Base-by-base conservation (phyloP, 2,329 filamentous ascomycete species). In the Trichoderma oligosporum region DNA sequence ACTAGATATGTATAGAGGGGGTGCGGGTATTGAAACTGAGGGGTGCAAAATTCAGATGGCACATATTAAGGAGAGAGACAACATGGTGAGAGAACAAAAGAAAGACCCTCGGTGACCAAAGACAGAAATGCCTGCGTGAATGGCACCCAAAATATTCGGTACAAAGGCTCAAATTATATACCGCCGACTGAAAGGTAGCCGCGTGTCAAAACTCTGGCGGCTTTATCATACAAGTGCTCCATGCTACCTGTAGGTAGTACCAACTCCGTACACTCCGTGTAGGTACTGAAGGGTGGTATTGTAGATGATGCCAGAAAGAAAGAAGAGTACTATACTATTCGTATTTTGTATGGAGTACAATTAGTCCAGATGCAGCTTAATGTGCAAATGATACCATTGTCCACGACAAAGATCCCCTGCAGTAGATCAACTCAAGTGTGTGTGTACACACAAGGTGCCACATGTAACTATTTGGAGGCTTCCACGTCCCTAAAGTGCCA, bases 381-480 rank as follows among this genome's bases (percentile, higher is more conserved):
- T 42, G 49, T 16, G 38, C 29, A 42, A n/a, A 53, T 46, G 52
- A 46, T 46, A 18, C 41, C 52, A 46, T 55, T 24, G 29, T 42
- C 36, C 27, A 27, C 45, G 46, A 49, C 54, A 57, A 49, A 57
- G 45, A 57, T 48, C 45, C 54, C 54, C 46, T 57, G 54, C 45
- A 57, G 54, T 44, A 36, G 54, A 57, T 57, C 45, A 57, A 45
- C 45, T 55, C 52, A 55, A 55, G 41, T 31, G 52, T 41, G 54
- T 45, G 42, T 57, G 36, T 36, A 36, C 45, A 24, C 25, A 22
- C 36, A 35, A 22, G 20, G 7, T n/a, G 29, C n/a, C 16, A 24
- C 25, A 29, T 29, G 24, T 22, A 46, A n/a, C n/a, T n/a, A n/a
- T n/a, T n/a, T n/a, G n/a, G n/a, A n/a, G n/a, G n/a, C n/a, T n/a